Base-by-base conservation (phyloP, 2,329 filamentous ascomycete genomes). In the Davidsoniella eucalypti region DNA sequence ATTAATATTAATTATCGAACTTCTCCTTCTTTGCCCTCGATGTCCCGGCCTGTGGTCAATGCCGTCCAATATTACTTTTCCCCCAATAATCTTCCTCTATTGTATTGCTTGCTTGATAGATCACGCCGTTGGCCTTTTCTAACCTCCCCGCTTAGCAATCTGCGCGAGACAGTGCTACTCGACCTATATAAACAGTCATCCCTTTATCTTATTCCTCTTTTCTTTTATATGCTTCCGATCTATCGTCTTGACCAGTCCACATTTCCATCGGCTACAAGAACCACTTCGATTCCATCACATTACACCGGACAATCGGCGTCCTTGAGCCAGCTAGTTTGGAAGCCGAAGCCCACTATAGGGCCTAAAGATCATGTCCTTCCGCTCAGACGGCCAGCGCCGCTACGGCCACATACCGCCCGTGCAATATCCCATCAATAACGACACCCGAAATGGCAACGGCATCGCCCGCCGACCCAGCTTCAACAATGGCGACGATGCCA, bases 401-500 rank as follows among this genome's bases (percentile, higher is more conserved):
- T 82, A 81, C 58, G 78, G 78, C 65, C 75, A 81, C 64, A 66
- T 82, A 46, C 78, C 78, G 54, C 78, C 78, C 14, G 76, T 78
- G 26, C 77, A 80, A 60, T 82, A 82, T 57, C 71, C 75, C 14
- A 65, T 75, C 57, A 58, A 46, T 57, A 61, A 41, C 44, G 46
- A 38, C 37, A 21, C 14, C 56, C 60, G 40, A 62, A 64, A 54
- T 63, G 67, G 41, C 53, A 46, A 59, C 50, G 56, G 58, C 55
- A 63, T 67, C 5, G 61, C 60, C 41, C 72, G 83, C 56, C 73
- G 77, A 56, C 73, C 76, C 45, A 90, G 82, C 67, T 87, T 85
- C 67, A 80, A 87, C 62, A 77, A 73, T 56, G 84, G 82, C 56
- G 85, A 92, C 62, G 84, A 90, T 61, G 68, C 71, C 44, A 65